Conservation (phyloP, 768 basidiomycete genomes). For the Auriculariales sp. region DNA sequence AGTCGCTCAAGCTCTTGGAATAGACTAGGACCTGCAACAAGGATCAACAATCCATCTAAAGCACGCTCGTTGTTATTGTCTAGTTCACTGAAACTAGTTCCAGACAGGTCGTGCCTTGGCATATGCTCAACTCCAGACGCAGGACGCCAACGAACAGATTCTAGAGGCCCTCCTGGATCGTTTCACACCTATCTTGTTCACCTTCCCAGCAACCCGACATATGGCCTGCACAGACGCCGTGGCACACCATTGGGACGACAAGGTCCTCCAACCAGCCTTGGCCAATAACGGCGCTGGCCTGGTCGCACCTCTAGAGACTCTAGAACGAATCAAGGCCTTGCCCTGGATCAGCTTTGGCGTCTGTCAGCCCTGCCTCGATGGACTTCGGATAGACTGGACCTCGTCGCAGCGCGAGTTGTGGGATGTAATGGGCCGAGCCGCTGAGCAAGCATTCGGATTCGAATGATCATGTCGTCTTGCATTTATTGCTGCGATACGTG, state of each 20-base stretch:
- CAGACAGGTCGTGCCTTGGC: neutral
- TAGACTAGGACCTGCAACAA: too few species aligned
- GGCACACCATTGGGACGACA: constrained; percentile 56
- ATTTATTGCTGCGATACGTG: too few species aligned
- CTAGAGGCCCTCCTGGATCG: constrained; percentile 43
- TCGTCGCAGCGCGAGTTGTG: neutral
- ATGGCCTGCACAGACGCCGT: constrained; percentile 62
- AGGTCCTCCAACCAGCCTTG: constrained; percentile 56
- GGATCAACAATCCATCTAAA: too few species aligned
- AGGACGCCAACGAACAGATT: constrained; percentile 32
- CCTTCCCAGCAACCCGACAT: constrained; percentile 51
- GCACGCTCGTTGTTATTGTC: neutral
- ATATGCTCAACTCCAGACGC: constrained; percentile 6
- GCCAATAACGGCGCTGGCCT: constrained; percentile 34
- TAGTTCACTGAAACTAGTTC: neutral
- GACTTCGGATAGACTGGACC: neutral
- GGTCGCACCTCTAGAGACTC: constrained; percentile 57
- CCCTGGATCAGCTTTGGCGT: neutral
- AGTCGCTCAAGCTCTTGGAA: too few species aligned
- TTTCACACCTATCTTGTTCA: constrained; percentile 62
- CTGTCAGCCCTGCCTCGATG: neutral
- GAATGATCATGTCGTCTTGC: too few species aligned
- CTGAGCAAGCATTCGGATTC: too few species aligned
- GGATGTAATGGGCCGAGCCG: neutral
- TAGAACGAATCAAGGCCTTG: constrained; percentile 35